Base-by-base conservation (phyloP, 768 basidiomycete genomes). In the Lactifluus hygrophoroides region DNA sequence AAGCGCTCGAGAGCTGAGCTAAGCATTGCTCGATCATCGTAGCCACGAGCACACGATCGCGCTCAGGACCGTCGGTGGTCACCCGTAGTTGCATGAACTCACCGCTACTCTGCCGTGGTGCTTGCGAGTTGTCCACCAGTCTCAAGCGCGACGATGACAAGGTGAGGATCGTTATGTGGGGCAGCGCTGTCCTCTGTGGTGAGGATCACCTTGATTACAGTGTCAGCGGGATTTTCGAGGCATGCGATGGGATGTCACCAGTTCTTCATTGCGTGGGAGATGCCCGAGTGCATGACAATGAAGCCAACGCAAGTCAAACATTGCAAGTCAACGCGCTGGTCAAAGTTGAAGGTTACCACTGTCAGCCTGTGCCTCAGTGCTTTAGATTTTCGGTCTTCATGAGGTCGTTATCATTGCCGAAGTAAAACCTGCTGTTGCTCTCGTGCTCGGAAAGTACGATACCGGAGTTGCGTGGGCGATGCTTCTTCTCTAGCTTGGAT, bases 11-110 rank as follows among this genome's bases (percentile, higher is more conserved):
- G 49, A 95, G 74, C 67, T 95, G 90, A 0, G 90, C 91, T 54
- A 96, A 85, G 90, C 90, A 92, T 0, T 94, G 85, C 69, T 94
- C 93, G 66, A 94, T 90, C 3, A 90, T 93, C 4, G 92, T 91
- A 0, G 90, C 93, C 14, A 94, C 74, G n/a, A 95, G 75, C 25
- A 90, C 75, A 62, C 67, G 78, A 64, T 74, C 73, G 32, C 70
- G 72, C 2, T 69, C 70, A 4, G 68, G 61, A 28, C 73, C 67
- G 7, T 77, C 72, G 11, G 34, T 28, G 5, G 53, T 51, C 43
- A 56, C 50, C 17, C 45, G 49, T 13, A 51, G 47, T 5, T 65
- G 57, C 14, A 46, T 43, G n/a, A 49, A 42, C 11, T 62, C 64
- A 23, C 45, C 38, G 34, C 64, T 64, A 35, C 57, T 58, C 54